Evolutionary conservation across 768 basidiomycete genomes (phyloP).

Genomic region (Paxillus involutus): DNA sequence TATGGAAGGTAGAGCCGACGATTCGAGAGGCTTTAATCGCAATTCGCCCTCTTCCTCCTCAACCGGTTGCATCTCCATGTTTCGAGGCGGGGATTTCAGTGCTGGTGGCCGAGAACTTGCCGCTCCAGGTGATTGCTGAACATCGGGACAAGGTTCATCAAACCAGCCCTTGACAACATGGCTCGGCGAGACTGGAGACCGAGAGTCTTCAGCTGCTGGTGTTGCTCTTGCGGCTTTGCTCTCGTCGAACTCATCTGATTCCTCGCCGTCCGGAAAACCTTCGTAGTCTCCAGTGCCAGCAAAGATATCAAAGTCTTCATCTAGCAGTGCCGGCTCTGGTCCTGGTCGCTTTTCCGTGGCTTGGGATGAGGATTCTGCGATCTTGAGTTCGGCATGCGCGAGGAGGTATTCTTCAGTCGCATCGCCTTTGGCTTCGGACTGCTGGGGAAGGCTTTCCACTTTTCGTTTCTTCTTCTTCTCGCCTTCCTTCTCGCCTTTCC

Average conservation of each 20-base stretch:
- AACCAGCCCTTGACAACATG: constrained; percentile 43
- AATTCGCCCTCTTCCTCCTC: constrained; percentile 40
- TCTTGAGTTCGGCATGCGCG: not conserved
- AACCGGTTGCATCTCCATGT: constrained; percentile 4
- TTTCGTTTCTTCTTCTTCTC: constrained; percentile 63
- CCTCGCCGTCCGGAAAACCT: constrained; percentile 60
- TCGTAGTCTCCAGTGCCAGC: constrained; percentile 83
- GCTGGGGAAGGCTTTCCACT: constrained; percentile 31
- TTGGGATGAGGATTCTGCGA: constrained; percentile 4
- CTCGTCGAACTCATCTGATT: constrained; percentile 38
- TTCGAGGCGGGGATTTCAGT: constrained; percentile 12
- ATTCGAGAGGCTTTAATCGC: constrained; percentile 71
- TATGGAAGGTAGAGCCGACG: constrained; percentile 83
- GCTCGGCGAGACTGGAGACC: constrained; percentile 1
- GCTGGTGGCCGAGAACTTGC: constrained; percentile 2
- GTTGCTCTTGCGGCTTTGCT: constrained; percentile 15
- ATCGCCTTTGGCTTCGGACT: constrained; percentile 2
- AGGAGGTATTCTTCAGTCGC: not conserved
- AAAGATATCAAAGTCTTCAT: constrained; percentile 85
- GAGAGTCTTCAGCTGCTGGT: constrained; percentile 9
- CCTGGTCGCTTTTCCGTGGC: constrained; percentile 9
- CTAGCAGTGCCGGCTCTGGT: constrained; percentile 26
- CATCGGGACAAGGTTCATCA: constrained; percentile 36
- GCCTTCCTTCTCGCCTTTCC: constrained; percentile 36
- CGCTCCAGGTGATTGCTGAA: not conserved